Evolutionary conservation across 495 filamentous ascomycete species (phyloP).

Genomic region (Aspergillus sclerotioniger): DNA sequence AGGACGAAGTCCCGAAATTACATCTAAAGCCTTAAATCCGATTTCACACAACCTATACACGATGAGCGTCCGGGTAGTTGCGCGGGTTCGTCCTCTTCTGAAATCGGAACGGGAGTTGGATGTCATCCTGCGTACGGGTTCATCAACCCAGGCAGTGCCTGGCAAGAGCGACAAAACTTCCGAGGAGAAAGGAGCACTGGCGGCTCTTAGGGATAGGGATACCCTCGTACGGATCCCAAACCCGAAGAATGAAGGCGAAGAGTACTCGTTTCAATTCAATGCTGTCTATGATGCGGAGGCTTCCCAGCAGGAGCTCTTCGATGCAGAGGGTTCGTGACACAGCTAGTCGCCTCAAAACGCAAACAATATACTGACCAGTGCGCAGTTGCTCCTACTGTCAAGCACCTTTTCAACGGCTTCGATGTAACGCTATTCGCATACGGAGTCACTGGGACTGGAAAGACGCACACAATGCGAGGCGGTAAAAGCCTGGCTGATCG

Average conservation of each 20-base stretch:
- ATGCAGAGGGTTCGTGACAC: constrained; percentile 69
- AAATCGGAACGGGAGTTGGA: constrained; percentile 80
- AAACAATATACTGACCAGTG: constrained; percentile 23
- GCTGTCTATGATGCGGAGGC: constrained; percentile 79
- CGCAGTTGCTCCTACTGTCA: constrained; percentile 71
- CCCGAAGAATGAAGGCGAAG: constrained; percentile 86
- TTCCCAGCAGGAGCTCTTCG: constrained; percentile 82
- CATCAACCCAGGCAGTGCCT: constrained; percentile 21
- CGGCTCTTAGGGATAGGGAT: constrained; percentile 51
- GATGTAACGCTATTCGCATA: constrained; percentile 96
- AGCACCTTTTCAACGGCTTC: constrained; percentile 89
- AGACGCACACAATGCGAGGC: constrained; percentile 98
- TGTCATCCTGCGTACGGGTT: constrained; percentile 68
- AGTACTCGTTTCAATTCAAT: constrained; percentile 94
- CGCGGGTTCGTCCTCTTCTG: constrained; percentile 82
- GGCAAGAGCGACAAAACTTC: constrained; percentile 27
- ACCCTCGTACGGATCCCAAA: constrained; percentile 88
- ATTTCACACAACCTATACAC: constrained; percentile 11
- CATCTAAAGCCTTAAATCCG: not conserved
- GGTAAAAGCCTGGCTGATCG: constrained; percentile 85
- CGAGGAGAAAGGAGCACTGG: constrained; percentile 40
- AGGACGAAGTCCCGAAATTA: not conserved
- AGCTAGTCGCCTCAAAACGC: not conserved
- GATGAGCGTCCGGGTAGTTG: constrained; percentile 77
- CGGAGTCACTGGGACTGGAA: constrained; percentile 92